phyloP scores from a whole-genome alignment of 371 early-diverging fungal species.

The Mortierella sp. region DNA sequence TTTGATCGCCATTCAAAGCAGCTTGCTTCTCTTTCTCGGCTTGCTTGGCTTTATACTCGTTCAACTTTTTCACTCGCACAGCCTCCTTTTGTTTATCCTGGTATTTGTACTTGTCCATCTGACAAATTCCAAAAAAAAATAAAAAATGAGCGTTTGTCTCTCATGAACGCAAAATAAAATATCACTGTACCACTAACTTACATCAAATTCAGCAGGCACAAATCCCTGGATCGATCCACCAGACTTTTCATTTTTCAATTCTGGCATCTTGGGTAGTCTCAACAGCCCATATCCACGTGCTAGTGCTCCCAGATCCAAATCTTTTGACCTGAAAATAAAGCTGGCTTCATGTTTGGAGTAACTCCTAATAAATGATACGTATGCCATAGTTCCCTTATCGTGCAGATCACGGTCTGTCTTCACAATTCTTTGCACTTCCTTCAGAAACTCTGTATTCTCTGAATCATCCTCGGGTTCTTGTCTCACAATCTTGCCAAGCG shows the following conservation, averaged over 20 bases:
- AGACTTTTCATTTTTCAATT: slow-evolving; percentile 75
- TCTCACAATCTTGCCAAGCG: slow-evolving; percentile 28
- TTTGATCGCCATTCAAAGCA: slow-evolving; percentile 15
- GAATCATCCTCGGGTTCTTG: slow-evolving; percentile 60
- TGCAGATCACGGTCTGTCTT: slow-evolving; percentile 80
- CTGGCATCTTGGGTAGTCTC: slow-evolving; percentile 93
- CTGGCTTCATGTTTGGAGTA: slow-evolving; percentile 95
- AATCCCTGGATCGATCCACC: slow-evolving; percentile 58
- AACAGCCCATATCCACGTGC: slow-evolving; percentile 86
- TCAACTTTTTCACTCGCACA: slow-evolving; percentile 73
- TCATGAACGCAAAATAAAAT: background rate
- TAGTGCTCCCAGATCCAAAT: slow-evolving; percentile 80
- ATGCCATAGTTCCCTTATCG: slow-evolving; percentile 85
- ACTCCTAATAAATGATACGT: slow-evolving; percentile 89
- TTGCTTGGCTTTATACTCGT: slow-evolving; percentile 60
- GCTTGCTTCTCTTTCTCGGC: slow-evolving; percentile 43
- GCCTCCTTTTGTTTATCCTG: slow-evolving; percentile 82
- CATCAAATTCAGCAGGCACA: slow-evolving; percentile 63
- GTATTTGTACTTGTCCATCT: slow-evolving; percentile 72
- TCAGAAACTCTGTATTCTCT: slow-evolving; percentile 62
- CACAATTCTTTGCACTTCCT: slow-evolving; percentile 64
- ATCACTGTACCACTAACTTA: slow-evolving; percentile 40
- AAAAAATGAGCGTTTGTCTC: background rate
- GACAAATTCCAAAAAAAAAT: background rate
- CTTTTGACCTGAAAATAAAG: slow-evolving; percentile 91